A percentile compares a stretch with the other conserved stretches of the same genome.
Conservation (phyloP, 768 basidiomycete genomes). For the Kwoniella sp. region DNA sequence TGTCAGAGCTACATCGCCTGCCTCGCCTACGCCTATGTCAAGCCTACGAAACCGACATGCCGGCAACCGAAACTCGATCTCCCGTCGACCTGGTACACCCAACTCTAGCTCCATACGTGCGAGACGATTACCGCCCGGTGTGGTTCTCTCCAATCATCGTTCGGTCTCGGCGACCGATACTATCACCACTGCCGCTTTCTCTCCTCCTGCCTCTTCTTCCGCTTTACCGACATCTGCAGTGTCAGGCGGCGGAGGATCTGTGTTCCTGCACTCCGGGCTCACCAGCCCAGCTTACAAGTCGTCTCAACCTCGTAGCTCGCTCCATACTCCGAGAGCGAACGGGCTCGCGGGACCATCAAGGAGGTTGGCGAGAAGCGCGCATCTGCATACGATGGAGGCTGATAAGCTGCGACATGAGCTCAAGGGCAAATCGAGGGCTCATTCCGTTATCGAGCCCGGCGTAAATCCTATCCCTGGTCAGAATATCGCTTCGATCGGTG, state of each 20-base stretch:
- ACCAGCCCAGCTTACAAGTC: neutral
- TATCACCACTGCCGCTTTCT: conserved; percentile 3
- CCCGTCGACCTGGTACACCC: conserved; percentile 20
- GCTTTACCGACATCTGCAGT: neutral
- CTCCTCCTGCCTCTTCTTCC: neutral
- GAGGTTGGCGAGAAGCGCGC: conserved; percentile 44
- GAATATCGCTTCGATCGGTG: neutral
- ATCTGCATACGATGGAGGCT: conserved; percentile 51
- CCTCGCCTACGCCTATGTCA: conserved; percentile 17
- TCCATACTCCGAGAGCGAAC: neutral
- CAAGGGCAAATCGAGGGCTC: conserved; percentile 6
- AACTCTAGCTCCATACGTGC: conserved; percentile 19
- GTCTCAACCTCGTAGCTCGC: neutral
- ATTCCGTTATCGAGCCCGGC: neutral
- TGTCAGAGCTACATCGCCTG: conserved; percentile 1
- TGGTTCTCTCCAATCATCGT: conserved; percentile 12
- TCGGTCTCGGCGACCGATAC: conserved; percentile 26
- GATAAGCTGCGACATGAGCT: conserved; percentile 19
- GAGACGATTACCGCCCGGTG: conserved; percentile 16
- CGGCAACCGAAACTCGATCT: conserved; percentile 13
- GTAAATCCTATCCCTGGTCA: neutral
- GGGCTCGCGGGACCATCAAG: conserved; percentile 7
- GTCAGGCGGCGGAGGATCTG: conserved; percentile 1
- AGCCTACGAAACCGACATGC: neutral
- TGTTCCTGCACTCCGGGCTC: neutral